Evolutionary conservation across 108 stramenopile species (phyloP).

Genomic region (Skeletonema potamos): DNA sequence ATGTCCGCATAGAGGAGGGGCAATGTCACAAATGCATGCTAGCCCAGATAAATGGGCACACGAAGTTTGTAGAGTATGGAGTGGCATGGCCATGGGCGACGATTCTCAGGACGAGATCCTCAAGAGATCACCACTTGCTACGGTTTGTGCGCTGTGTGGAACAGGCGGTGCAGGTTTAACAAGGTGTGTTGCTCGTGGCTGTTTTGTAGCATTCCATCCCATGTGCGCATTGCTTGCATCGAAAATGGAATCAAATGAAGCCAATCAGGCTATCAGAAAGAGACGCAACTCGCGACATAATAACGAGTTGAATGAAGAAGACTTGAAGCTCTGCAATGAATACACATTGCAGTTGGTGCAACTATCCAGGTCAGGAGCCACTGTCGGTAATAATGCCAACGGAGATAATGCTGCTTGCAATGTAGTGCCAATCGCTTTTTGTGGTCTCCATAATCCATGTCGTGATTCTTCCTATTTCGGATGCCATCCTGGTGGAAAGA

Average conservation of each 20-base stretch:
- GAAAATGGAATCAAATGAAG: conserved; percentile 10
- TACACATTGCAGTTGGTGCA: conserved; percentile 54
- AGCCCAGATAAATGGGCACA: conserved; percentile 51
- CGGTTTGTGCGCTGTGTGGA: conserved; percentile 62
- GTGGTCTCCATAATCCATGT: conserved; percentile 72
- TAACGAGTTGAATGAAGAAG: conserved; percentile 27
- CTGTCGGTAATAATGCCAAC: neutral
- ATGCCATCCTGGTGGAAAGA: conserved; percentile 53
- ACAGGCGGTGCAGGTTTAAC: conserved; percentile 43
- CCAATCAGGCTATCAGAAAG: neutral
- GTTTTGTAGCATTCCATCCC: conserved; percentile 71
- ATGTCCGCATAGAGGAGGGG: conserved; percentile 68
- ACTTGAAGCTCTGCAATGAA: conserved; percentile 50
- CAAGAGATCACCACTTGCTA: conserved; percentile 17
- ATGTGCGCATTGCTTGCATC: conserved; percentile 75
- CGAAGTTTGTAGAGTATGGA: conserved; percentile 75
- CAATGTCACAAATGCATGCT: conserved; percentile 52
- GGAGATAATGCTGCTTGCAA: neutral
- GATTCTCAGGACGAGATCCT: conserved; percentile 4
- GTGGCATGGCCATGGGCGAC: conserved; percentile 11
- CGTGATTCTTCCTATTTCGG: conserved; percentile 54
- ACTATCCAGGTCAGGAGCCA: conserved; percentile 15
- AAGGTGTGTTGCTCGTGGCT: conserved; percentile 69
- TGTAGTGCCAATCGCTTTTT: conserved; percentile 69
- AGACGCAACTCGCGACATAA: conserved; percentile 28